Conservation (phyloP, 805 yeast species). For the Kurtzmaniella cleridarum region DNA sequence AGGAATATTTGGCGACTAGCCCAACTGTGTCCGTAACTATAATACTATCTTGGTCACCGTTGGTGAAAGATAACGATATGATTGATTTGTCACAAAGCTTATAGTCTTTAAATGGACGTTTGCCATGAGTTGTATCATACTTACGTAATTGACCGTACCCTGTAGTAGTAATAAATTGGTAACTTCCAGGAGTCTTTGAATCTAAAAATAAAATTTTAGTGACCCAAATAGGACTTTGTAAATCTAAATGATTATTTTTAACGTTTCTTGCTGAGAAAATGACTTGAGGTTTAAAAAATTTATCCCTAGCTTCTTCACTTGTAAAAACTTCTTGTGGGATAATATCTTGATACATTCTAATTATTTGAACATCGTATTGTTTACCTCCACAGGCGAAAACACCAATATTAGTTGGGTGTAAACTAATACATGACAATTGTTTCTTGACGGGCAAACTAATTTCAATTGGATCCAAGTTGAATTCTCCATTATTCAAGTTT, state of each 20-base stretch:
- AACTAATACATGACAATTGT: constrained; percentile 43
- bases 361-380: constrained; percentile 63
- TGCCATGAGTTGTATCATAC: constrained; percentile 64
- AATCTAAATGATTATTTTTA: constrained; percentile 68
- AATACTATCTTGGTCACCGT: constrained; percentile 37
- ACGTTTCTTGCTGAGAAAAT: constrained; percentile 78
- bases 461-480: constrained; percentile 25
- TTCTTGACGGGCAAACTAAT: constrained; percentile 33
- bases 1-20: constrained; percentile 50
- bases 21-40: constrained; percentile 71
- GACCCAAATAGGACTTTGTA: constrained; percentile 81
- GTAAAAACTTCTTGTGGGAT: constrained; percentile 11
- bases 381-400: constrained; percentile 82
- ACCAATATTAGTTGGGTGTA: constrained; percentile 43
- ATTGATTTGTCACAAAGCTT: constrained; percentile 54
- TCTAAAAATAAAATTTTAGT: constrained; percentile 48
- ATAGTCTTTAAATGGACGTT: constrained; percentile 58
- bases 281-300: constrained; percentile 17
- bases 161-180: constrained; percentile 61
- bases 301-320: constrained; percentile 14
- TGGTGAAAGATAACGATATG: constrained; percentile 33
- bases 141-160: constrained; percentile 68
- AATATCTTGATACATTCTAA: constrained; percentile 29
- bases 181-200: constrained; percentile 31
- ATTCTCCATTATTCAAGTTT: constrained; percentile 18